Percentiles rank a stretch among this genome's conserved stretches.
Evolutionary conservation across 2,329 filamentous ascomycete species (phyloP).

Genomic region (Sclerotiophoma versabilis): DNA sequence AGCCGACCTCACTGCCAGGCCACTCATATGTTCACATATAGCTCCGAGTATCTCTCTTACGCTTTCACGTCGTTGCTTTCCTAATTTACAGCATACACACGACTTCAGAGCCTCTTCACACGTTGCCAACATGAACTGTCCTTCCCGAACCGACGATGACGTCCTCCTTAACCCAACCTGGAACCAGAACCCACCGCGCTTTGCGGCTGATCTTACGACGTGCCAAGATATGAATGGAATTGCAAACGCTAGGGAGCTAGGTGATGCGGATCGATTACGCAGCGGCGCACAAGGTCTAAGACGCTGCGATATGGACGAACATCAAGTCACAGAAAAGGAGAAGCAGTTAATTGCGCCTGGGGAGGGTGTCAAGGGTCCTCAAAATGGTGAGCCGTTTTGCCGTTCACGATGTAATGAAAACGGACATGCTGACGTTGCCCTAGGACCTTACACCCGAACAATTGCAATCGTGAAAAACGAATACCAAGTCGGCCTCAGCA

Average conservation of each 20-base stretch:
- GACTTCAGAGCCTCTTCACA: background rate
- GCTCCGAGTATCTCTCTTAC: slow-evolving; percentile 17
- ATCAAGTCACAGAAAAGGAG: slow-evolving; percentile 27
- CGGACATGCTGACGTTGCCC: slow-evolving; percentile 16
- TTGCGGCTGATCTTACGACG: slow-evolving; percentile 43
- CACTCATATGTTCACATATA: slow-evolving; percentile 25
- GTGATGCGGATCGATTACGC: slow-evolving; percentile 31
- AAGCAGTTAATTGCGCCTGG: slow-evolving; percentile 21
- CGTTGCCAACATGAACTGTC: slow-evolving; percentile 38
- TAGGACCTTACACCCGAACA: slow-evolving; percentile 43
- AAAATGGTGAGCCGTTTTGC: slow-evolving; percentile 22
- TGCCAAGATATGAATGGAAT: slow-evolving; percentile 42
- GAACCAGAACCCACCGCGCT: slow-evolving; percentile 41
- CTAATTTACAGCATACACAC: background rate
- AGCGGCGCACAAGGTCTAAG: slow-evolving; percentile 20
- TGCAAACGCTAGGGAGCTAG: slow-evolving; percentile 39
- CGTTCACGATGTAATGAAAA: slow-evolving; percentile 3
- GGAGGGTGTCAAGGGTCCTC: slow-evolving; percentile 37
- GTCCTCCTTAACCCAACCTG: slow-evolving; percentile 35
- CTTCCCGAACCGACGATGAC: slow-evolving; percentile 38
- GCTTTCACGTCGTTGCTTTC: slow-evolving; percentile 27
- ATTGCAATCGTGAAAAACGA: slow-evolving; percentile 25
- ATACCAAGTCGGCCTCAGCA: slow-evolving; percentile 24
- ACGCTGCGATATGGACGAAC: slow-evolving; percentile 23
- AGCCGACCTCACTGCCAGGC: slow-evolving; percentile 22